Evolutionary conservation across 2,329 filamentous ascomycete species (phyloP), one percentile per base, ranked within the genome.

Genomic region (Teratosphaeria destructans): DNA sequence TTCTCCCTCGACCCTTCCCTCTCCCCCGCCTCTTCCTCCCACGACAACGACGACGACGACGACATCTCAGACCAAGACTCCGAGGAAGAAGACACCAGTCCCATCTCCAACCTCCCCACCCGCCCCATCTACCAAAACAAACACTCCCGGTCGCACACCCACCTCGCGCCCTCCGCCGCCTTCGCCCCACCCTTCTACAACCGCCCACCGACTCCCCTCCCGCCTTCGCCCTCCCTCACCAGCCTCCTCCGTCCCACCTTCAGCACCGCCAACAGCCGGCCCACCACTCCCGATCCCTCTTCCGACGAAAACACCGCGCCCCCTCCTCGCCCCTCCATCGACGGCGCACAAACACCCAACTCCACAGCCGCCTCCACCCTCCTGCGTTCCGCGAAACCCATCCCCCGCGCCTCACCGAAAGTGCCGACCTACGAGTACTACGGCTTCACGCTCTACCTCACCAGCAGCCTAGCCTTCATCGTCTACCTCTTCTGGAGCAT

Each of bases 391-490:
- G 56, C 79, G 78, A 62, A 82, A 79, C 62, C 86, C 82, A 1
- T 96, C 19, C 90, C 92, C 5, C 87, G 90, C 59, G 92, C 91
- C 1, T 87, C 87, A 58, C 94, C 94, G 1, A 91, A 94, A 72
- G 92, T 99, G 2, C 94, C 94, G n/a, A 99, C 94, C 0, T 97
- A 99, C 77, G 94, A 99, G 73, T 99, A 97, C 82, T 97, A 97
- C 73, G 94, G 94, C 72, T 99, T 99, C 76, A 93, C 95, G 58
- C 83, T 99, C 56, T 97, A 99, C 77, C 82, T 99, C 47, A 90
- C 93, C 71, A 92, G 88, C 63, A 90, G 87, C 26, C 79, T 94
- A 57, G 85, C 85, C 1, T 97, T 97, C 72, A 78, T 85, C 12
- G 81, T 86, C 62, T 88, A 87, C 71, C 74, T 87, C 26, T 77